Evolutionary conservation across 768 basidiomycete genomes (phyloP), one percentile per base, ranked within the genome.

Genomic region (Amanita fuliginea): DNA sequence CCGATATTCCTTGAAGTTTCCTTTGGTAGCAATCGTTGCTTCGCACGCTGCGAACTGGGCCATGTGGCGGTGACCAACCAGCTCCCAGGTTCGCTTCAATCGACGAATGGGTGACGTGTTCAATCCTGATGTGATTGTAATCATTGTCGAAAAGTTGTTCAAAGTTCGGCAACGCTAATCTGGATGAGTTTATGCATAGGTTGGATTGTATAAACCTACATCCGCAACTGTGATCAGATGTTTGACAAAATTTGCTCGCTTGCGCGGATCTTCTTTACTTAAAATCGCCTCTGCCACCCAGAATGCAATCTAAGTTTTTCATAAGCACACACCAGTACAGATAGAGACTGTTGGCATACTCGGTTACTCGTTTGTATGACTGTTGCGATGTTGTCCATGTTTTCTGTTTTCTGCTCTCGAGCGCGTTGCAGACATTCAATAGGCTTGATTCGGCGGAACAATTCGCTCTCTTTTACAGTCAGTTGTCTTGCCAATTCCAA

Each of bases 131-230:
- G 93, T 83, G 49, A 98, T 87, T 30, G 93, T 92, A 51, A 92
- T 89, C 83, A 98, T 90, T n/a, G 83, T 88, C 16, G 93, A 94
- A 67, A 91, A 97, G 66, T 98, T 98, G 63, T 94, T 88, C 55
- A 97, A 67, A 14, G 67, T 64, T 41, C 90, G 86, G 63, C 94
- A 95, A 26, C 89, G 87, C 94, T 97, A 55, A 44, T 26, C 41
- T 10, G 21, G 9, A 21, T 49, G 11, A 42, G 42, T 42, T 26
- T 16, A 9, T n/a, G n/a, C n/a, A n/a, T 26, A 32, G 18, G 46
- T 59, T 24, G 51, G 37, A 42, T 34, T 14, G 24, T 33, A 50
- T 49, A 41, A 1, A 72, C 89, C 62, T 53, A 95, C 94, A 55
- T 97, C 92, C 32, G 96, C 95, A 36, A 95, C 74, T 53, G 74